Evolutionary conservation across 1,139 yeast genomes (phyloP), one percentile per base, ranked within the genome.

Genomic region (Candida frijolesensis): DNA sequence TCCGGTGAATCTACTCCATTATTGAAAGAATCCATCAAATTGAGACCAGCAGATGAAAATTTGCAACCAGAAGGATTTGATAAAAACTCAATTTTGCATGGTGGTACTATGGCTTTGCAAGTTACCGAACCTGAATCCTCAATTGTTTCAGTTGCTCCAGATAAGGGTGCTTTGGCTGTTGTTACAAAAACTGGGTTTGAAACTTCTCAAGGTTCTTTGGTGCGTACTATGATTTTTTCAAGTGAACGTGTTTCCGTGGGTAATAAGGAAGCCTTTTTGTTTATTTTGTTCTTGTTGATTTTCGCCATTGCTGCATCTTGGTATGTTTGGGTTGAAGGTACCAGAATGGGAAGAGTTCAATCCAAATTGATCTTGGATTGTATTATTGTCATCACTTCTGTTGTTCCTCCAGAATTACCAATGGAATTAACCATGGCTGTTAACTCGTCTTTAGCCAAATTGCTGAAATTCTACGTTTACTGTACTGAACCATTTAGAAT

Each of bases 401-500:
- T 94, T 59, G 99, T 94, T 42, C 99, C 99, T 42, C 99, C 99
- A 48, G 99, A 94, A 73, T 80, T 94, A 60, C 99, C 99, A 48
- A 95, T 94, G 99, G 99, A 94, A 76, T 82, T 94, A 62, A 94
- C 99, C 30, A 87, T 94, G 92, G 99, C 99, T 53, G 99, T 94
- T 42, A 94, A 94, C 70, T 80, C 90, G 42, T 92, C 98, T 9
- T 79, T 94, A 64, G 84, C 94, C 49, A 91, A 97, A 4, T 80
- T 94, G 57, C 85, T 88, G 59, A 95, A 95, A 70, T 87, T 79
- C 65, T 92, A 86, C 66, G 86, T 94, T 57, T 94, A 89, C 76
- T 94, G 99, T 78, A 95, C 99, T 46, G 99, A 94, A 70, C 99
- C 99, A 12, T 94, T 94, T 75, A 83, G 99, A 74, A 92, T 94